A percentile compares a stretch with the other conserved stretches of the same genome.
phyloP scores from a whole-genome alignment of 495 filamentous ascomycete species.

The Lophium mytilinum region DNA sequence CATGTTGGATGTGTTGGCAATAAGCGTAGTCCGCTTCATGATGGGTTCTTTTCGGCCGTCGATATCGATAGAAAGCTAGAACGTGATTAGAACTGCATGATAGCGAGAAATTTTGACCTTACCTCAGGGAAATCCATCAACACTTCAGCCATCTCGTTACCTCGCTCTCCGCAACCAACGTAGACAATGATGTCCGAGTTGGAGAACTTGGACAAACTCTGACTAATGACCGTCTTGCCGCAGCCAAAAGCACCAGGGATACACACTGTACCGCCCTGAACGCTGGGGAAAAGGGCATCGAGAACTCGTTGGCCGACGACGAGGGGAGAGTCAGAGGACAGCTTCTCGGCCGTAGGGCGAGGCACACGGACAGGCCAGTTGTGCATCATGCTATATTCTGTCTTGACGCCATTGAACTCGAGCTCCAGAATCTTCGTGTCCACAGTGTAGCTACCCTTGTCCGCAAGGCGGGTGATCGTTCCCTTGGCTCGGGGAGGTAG shows the following conservation, averaged over 20 bases:
- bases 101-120: constrained; percentile 6
- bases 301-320: constrained; percentile 94
- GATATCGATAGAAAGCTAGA: constrained; percentile 75
- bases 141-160: constrained; percentile 99
- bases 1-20: constrained; percentile 99
- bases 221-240: constrained; percentile 98
- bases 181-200: constrained; percentile 99
- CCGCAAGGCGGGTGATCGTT: constrained; percentile 82
- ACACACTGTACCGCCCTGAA: constrained; percentile 93
- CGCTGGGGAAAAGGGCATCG: constrained; percentile 95
- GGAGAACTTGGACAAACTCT: constrained; percentile 97
- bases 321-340: constrained; percentile 79
- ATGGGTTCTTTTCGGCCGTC: constrained; percentile 93
- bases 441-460: constrained; percentile 87
- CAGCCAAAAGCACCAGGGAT: constrained; percentile 99
- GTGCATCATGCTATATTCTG: constrained; percentile 94
- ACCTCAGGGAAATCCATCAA: constrained; percentile 98
- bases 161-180: constrained; percentile 95
- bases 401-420: constrained; percentile 94
- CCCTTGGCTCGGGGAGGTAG: constrained; percentile 86
- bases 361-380: constrained; percentile 98
- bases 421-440: constrained; percentile 91
- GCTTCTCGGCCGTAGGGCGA: constrained; percentile 80
- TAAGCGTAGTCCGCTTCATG: constrained; percentile 98
- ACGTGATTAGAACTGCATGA: neutral